phyloP scores from a whole-genome alignment of 2,329 filamentous ascomycete species.

The Fonsecaea pugnacius region DNA sequence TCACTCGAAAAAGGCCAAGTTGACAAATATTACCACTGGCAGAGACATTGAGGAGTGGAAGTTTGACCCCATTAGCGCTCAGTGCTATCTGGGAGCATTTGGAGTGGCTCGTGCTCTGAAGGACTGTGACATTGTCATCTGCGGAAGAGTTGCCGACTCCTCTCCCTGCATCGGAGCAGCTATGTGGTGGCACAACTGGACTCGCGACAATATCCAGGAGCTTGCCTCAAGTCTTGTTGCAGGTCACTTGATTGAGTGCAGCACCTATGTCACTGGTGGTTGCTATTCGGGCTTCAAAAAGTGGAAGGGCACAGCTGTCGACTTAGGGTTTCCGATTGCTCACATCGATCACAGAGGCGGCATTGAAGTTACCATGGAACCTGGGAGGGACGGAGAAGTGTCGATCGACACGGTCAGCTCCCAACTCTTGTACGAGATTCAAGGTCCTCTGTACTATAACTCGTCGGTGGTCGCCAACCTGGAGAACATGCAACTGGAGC shows the following conservation, averaged over 20 bases:
- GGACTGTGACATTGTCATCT: conserved; percentile 48
- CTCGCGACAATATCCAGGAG: conserved; percentile 46
- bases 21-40: neutral
- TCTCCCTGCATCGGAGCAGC: conserved; percentile 43
- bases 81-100: conserved; percentile 40
- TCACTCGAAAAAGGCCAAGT: no score
- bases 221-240: conserved; percentile 35
- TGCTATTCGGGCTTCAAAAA: conserved; percentile 57
- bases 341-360: conserved; percentile 33
- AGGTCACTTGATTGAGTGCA: conserved; percentile 42
- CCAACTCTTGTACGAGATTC: conserved; percentile 51
- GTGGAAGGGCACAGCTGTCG: neutral
- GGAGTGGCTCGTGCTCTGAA: conserved; percentile 43
- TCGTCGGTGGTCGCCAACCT: conserved; percentile 29
- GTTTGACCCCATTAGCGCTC: conserved; percentile 34
- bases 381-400: conserved; percentile 32
- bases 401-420: conserved; percentile 27
- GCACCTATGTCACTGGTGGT: conserved; percentile 56
- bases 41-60: conserved; percentile 33
- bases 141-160: conserved; percentile 49
- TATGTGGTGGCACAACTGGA: conserved; percentile 61
- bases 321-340: conserved; percentile 38
- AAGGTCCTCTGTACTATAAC: conserved; percentile 55
- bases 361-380: conserved; percentile 28
- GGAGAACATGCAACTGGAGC: no score